A percentile compares a stretch with the other conserved stretches of the same genome.
Conservation (phyloP, 306 rosid species). For the Rosa lucieae region DNA sequence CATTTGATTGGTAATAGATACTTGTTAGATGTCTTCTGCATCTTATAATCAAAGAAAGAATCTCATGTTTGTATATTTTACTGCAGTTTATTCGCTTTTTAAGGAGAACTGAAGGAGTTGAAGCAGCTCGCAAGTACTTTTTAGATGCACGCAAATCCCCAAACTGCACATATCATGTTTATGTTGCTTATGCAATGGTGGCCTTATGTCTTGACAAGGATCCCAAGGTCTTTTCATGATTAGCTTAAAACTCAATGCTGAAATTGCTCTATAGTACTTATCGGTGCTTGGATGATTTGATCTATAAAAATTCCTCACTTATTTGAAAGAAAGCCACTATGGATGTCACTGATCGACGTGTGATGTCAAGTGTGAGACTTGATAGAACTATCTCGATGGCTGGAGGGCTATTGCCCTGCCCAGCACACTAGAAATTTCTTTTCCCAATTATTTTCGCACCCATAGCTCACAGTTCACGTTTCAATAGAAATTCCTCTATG, state of each 20-base stretch:
- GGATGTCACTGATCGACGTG: not conserved
- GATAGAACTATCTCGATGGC: not conserved
- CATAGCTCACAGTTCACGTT: not conserved
- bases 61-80: conserved; percentile 37
- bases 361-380: not conserved
- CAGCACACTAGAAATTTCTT: not conserved
- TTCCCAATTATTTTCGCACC: not conserved
- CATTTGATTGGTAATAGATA: conserved; percentile 3
- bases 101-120: conserved; percentile 93
- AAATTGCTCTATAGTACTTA: conserved; percentile 1
- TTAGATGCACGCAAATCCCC: conserved; percentile 89
- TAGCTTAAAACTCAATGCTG: not conserved
- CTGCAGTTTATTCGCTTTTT: conserved; percentile 92
- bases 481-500: not conserved
- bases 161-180: conserved; percentile 89
- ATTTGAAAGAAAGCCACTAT: not conserved
- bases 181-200: conserved; percentile 88
- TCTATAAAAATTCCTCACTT: conserved; percentile 16
- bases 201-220: conserved; percentile 97
- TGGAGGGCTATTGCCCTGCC: not conserved
- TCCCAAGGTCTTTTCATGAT: conserved; percentile 60
- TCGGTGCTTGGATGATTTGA: conserved; percentile 21
- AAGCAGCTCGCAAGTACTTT: conserved; percentile 95
- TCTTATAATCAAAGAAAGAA: conserved; percentile 9
- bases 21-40: not conserved